Percentiles rank a stretch among this genome's conserved stretches.
Evolutionary conservation across 164 flowering plant species (phyloP).

Genomic region (Dillenia suffruticosa): DNA sequence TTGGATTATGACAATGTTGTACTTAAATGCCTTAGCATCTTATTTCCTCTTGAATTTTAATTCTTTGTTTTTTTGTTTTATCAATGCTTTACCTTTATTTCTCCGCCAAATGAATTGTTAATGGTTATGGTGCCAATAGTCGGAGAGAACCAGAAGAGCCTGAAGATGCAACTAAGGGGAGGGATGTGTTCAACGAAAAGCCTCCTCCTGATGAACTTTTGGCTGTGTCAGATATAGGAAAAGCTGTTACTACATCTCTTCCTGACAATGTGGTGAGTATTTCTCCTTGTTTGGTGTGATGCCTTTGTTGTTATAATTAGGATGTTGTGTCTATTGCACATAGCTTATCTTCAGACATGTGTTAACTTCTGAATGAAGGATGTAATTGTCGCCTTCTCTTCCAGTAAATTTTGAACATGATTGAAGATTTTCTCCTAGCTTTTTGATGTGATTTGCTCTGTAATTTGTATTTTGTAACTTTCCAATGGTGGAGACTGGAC

Average conservation of each 20-base stretch:
- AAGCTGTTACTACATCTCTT: slow-evolving; percentile 86
- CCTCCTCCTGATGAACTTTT: slow-evolving; percentile 97
- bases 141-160: slow-evolving; percentile 98
- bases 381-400: too few relatives aligned
- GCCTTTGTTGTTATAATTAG: too few relatives aligned
- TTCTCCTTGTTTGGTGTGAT: slow-evolving; percentile 2
- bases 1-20: too few relatives aligned
- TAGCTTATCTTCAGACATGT: too few relatives aligned
- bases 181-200: slow-evolving; percentile 97
- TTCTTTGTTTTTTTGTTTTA: background rate
- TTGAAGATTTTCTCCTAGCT: too few relatives aligned
- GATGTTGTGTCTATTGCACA: too few relatives aligned
- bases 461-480: too few relatives aligned
- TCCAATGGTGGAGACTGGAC: too few relatives aligned
- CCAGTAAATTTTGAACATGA: too few relatives aligned
- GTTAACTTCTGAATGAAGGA: too few relatives aligned
- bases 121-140: slow-evolving; percentile 27
- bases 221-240: slow-evolving; percentile 91
- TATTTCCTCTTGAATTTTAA: background rate
- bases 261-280: slow-evolving; percentile 91
- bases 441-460: too few relatives aligned
- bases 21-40: background rate
- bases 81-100: too few relatives aligned
- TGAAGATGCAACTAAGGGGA: slow-evolving; percentile 97
- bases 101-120: background rate